Evolutionary conservation across 2,329 filamentous ascomycete genomes (phyloP).

Genomic region (Alternaria rosae): DNA sequence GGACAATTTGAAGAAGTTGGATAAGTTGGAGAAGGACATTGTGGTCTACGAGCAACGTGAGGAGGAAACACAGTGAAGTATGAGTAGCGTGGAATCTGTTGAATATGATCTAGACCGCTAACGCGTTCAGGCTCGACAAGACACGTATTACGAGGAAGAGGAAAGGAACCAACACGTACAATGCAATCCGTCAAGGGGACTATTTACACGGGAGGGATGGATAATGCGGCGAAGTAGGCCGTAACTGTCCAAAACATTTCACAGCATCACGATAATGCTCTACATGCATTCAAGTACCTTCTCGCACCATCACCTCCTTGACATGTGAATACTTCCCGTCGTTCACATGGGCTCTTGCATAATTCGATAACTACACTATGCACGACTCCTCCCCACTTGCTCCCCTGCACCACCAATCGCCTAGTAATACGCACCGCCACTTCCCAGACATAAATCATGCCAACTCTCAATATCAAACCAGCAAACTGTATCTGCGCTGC

Average conservation of each 20-base stretch:
- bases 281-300: not conserved
- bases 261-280: not conserved
- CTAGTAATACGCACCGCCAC: not conserved
- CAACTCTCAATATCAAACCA: not conserved
- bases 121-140: not conserved
- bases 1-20: too few relatives aligned
- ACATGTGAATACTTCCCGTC: not conserved
- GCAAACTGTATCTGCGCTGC: slow-evolving; percentile 6
- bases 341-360: not conserved
- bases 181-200: not conserved
- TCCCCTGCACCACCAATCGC: not conserved
- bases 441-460: not conserved
- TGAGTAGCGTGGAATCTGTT: not conserved
- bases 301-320: not conserved
- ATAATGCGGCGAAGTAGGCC: not conserved
- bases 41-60: not conserved
- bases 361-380: not conserved
- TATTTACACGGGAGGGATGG: not conserved
- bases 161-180: not conserved
- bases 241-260: not conserved
- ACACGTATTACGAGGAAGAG: not conserved
- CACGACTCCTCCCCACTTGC: not conserved
- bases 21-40: too few relatives aligned
- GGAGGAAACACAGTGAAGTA: not conserved
- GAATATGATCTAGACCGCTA: not conserved